phyloP scores from a whole-genome alignment of 768 basidiomycete genomes.

The Auriscalpium orientale region DNA sequence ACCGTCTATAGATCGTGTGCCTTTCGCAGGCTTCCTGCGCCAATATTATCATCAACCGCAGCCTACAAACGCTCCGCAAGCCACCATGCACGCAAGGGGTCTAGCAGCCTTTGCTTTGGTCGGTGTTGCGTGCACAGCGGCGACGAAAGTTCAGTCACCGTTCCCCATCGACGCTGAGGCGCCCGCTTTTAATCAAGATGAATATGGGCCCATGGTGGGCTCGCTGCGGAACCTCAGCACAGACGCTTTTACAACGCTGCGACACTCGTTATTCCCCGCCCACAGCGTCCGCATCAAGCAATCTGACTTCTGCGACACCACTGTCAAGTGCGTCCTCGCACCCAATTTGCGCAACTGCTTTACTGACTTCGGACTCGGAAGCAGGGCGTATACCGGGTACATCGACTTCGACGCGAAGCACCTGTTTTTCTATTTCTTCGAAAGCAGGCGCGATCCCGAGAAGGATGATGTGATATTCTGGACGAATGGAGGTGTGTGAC shows the following conservation, averaged over 20 bases:
- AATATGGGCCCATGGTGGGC: not conserved
- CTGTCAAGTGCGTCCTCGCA: constrained; percentile 20
- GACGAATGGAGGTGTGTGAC: constrained; percentile 29
- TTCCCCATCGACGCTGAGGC: no score
- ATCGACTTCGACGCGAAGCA: constrained; percentile 62
- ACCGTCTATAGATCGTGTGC: no score
- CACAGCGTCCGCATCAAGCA: constrained; percentile 36
- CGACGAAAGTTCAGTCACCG: no score
- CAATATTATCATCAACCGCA: no score
- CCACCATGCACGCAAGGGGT: no score
- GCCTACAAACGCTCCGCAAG: no score
- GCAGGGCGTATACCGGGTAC: constrained; percentile 56
- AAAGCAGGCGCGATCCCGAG: constrained; percentile 29
- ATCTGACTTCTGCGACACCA: constrained; percentile 35
- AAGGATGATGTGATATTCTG: constrained; percentile 27
- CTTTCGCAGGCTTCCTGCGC: no score
- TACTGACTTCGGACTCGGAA: no score
- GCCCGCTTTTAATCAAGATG: no score
- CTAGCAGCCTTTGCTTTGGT: no score
- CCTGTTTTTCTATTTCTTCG: constrained; percentile 61
- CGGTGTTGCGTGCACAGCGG: no score
- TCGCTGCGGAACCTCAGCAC: constrained; percentile 17
- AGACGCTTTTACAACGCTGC: constrained; percentile 29
- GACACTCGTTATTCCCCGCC: constrained; percentile 37
- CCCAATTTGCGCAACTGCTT: not conserved